phyloP scores from a whole-genome alignment of 371 early-diverging fungal genomes.

The Apophysomyces trapeziformis region DNA sequence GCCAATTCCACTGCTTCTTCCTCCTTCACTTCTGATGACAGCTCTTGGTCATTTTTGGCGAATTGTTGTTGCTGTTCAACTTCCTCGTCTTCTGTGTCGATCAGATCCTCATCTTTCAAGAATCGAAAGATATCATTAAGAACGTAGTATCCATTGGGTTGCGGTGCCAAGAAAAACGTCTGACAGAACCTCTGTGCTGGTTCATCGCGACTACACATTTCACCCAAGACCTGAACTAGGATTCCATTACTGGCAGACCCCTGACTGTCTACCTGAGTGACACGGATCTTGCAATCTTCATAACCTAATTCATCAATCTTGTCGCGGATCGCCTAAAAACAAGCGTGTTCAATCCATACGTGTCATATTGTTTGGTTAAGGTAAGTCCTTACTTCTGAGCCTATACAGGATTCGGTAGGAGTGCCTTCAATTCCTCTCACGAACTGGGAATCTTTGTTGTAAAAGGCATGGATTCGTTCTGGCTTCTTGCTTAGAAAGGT shows the following conservation, averaged over 20 bases:
- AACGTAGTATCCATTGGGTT: slow-evolving; percentile 91
- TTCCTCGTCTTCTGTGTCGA: slow-evolving; percentile 28
- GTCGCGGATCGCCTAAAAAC: slow-evolving; percentile 74
- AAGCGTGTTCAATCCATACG: neutral
- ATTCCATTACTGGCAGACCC: slow-evolving; percentile 79
- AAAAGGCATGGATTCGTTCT: slow-evolving; percentile 83
- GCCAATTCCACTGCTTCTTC: neutral
- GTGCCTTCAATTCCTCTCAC: slow-evolving; percentile 89
- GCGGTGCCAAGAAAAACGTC: slow-evolving; percentile 92
- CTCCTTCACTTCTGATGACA: neutral
- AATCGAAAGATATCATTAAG: slow-evolving; percentile 96
- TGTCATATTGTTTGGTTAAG: neutral
- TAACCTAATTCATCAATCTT: slow-evolving; percentile 77
- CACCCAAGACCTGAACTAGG: slow-evolving; percentile 90
- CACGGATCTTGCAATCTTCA: slow-evolving; percentile 82
- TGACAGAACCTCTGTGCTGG: slow-evolving; percentile 89
- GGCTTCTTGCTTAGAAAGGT: slow-evolving; percentile 91
- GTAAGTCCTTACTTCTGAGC: slow-evolving; percentile 34
- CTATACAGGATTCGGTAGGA: slow-evolving; percentile 28
- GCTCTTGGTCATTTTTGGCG: slow-evolving; percentile 16
- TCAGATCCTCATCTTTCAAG: slow-evolving; percentile 74
- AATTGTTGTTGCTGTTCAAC: neutral
- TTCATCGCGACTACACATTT: slow-evolving; percentile 84
- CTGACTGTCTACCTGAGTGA: slow-evolving; percentile 91
- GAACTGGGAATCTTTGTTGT: slow-evolving; percentile 79